Conservation (phyloP, 768 basidiomycete genomes). For the Mycena kentingensis region DNA sequence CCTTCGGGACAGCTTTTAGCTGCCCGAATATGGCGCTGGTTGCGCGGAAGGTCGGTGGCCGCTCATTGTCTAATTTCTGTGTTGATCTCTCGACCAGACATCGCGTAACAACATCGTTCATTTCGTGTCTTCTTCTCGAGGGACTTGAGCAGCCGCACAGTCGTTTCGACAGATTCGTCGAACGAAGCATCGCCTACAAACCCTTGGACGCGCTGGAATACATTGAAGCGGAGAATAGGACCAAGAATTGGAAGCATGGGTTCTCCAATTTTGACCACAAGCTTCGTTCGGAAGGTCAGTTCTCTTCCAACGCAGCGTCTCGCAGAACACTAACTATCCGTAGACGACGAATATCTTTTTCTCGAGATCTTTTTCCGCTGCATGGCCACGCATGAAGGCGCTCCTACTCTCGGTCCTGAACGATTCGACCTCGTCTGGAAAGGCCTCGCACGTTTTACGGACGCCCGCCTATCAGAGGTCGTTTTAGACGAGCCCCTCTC, state of each 20-base stretch:
- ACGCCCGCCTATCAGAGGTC: not conserved
- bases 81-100: constrained; percentile 11
- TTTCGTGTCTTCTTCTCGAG: not conserved
- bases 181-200: not conserved
- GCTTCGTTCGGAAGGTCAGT: not conserved
- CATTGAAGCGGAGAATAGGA: not conserved
- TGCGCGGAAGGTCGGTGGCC: constrained; percentile 11
- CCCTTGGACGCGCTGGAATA: not conserved
- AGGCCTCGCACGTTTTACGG: not conserved
- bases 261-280: not conserved
- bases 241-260: not conserved
- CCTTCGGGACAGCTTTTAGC: not conserved
- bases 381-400: not conserved
- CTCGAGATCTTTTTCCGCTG: not conserved
- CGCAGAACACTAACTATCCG: not conserved
- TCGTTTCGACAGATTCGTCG: not conserved
- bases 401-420: not conserved
- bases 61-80: not conserved
- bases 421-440: not conserved
- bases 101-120: constrained; percentile 3
- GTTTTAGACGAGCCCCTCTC: not conserved
- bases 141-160: not conserved
- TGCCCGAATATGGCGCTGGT: constrained; percentile 16
- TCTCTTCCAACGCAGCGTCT: not conserved
- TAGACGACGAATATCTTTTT: not conserved